Percentiles rank a stretch among this genome's conserved stretches.
Conservation (phyloP, 257 asterid species). For the Solanum microdontum region DNA sequence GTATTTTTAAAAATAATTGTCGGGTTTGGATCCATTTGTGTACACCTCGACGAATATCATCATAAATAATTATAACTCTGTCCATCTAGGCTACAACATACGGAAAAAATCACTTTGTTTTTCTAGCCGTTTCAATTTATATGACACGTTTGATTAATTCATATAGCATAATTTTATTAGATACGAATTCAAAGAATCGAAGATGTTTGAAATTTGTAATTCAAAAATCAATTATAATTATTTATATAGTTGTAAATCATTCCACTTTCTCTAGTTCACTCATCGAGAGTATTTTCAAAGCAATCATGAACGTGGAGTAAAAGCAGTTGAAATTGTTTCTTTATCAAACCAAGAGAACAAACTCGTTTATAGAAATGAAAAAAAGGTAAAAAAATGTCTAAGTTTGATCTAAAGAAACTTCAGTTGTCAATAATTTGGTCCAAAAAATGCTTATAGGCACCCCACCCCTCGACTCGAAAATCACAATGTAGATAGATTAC, state of each 20-base stretch:
- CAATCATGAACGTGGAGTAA: background rate
- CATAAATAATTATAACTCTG: background rate
- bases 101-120: background rate
- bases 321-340: background rate
- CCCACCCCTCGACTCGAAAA: background rate
- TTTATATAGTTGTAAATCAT: background rate
- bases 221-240: background rate
- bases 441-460: background rate
- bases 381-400: background rate
- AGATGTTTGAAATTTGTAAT: background rate
- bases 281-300: background rate
- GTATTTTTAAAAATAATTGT: too few species aligned
- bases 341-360: background rate
- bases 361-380: background rate
- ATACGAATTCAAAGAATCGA: background rate
- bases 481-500: background rate
- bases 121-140: background rate
- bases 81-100: background rate
- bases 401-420: too few species aligned
- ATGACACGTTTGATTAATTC: background rate
- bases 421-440: background rate
- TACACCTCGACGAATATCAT: background rate
- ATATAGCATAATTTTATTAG: background rate
- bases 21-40: background rate
- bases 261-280: background rate